Evolutionary conservation across 345 rosid species (phyloP), one percentile per base, ranked within the genome.

Genomic region (Mercurialis annua): DNA sequence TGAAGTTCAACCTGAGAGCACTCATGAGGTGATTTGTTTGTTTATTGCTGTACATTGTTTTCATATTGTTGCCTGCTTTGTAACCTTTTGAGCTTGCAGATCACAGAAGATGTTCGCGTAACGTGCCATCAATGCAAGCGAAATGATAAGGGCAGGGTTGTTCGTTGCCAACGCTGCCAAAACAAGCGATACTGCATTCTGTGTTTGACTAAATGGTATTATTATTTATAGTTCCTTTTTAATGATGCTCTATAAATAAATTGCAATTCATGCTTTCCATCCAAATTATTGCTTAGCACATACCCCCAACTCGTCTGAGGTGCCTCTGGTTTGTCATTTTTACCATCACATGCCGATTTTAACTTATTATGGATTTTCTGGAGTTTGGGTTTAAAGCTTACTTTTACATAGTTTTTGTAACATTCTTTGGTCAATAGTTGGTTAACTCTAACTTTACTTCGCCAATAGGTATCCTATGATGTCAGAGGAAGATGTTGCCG

Each of bases 81-180:
- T 18, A 48, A 20, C 6, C 50, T 46, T 3, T 44, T 46, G 53
- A 30, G 33, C 26, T 20, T 69, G 52, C 40, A 78, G 80, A 66
- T 50, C 0, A 63, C 47, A 2, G 66, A 20, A 34, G 76, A 68
- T 10, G 20, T 56, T n/a, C 68, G 80, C 6, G 29, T 30, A 46
- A 87, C 71, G 83, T 87, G 93, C 59, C 90, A 87, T 66, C 94
- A 88, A 42, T 88, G 94, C 69, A 80, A 88, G 68, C 63, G 86
- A 52, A 83, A 71, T 55, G 89, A 85, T 52, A 86, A 73, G 42
- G 85, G 80, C 31, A 48, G 49, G 27, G 85, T 82, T 70, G 86
- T 80, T 53, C 53, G 82, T 27, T 88, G 90, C 77, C 52, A 47
- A 16, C 63, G 11, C 5, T 86, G 94, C 69, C 65, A 34, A 11